Evolutionary conservation across 805 yeast genomes (phyloP), one percentile per base, ranked within the genome.

Genomic region (Kodamaea sagamina): DNA sequence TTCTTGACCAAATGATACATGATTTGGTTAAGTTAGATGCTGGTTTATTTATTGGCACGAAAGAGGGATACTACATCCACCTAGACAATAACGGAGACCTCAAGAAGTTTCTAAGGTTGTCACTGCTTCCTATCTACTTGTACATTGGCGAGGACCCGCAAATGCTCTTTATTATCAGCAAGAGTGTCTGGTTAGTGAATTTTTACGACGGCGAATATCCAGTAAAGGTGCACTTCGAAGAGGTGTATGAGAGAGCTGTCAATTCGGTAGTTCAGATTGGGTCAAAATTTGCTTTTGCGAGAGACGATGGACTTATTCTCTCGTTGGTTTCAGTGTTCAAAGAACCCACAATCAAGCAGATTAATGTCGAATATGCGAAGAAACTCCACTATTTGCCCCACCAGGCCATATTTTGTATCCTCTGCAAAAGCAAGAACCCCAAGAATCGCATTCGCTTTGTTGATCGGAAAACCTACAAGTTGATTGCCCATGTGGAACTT

Each of bases 221-320:
- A 2, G 41, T 41, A 6, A 55, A 58, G 32, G 67, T 68, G 6
- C 50, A 56, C 18, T 67, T 68, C 36, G 72, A 67, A 10, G 74
- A 71, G 31, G 61, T 52, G 24, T 48, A 50, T 19, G 74, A 69
- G 13, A 58, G 65, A 18, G 32, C 58, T 1, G 48, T 68, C 1
- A 24, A 39, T 8, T 41, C 51, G 15, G 47, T 58, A 44, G 43
- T 46, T 1, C 55, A 51, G 32, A 35, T 54, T 11, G 54, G 52
- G 4, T 47, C 39, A 2, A 32, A 24, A 21, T 46, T 57, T 41
- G 57, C 51, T 5, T 51, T 54, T 42, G 47, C 65, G 4, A 48
- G 71, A 35, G 74, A 67, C 17, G 72, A 69, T 40, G 76, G 76
- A 1, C 39, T 71, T 8, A 53, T 59, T 6, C 26, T 63, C 3